These are phyloP conservation scores for Eutrema heterophyllum DNA, from an alignment of 345 rosid genomes.

Conservation along the genomic window DNA sequence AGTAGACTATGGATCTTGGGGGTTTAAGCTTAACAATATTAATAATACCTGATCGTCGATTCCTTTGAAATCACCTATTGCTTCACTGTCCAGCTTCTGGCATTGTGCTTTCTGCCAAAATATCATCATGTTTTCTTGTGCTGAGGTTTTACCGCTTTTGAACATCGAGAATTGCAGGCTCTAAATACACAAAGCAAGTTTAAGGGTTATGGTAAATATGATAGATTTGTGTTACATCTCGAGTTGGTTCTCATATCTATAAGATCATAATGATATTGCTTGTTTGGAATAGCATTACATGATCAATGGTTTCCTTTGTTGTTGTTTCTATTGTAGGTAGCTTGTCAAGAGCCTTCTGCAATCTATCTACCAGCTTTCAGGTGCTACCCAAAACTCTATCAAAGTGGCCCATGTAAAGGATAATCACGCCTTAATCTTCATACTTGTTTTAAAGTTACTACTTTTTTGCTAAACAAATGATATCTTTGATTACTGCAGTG, in stretches of 20 bases:
- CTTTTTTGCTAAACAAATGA: too few relatives aligned
- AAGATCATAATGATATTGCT: neutral
- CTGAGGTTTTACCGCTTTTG: neutral
- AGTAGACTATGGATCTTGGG: neutral
- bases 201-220: neutral
- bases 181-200: neutral
- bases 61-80: neutral
- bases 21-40: neutral
- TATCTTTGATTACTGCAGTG: too few relatives aligned
- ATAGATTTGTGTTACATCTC: neutral
- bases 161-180: neutral
- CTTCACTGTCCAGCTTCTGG: conserved; percentile 8
- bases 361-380: neutral
- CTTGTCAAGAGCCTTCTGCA: conserved; percentile 14
- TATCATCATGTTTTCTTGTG: neutral
- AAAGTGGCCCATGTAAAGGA: too few relatives aligned
- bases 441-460: too few relatives aligned
- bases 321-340: neutral
- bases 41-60: neutral
- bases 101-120: neutral
- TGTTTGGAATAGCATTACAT: conserved; percentile 2
- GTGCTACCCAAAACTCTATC: too few relatives aligned
- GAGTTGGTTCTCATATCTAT: neutral
- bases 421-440: too few relatives aligned
- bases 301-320: conserved; percentile 6